A percentile compares a stretch with the other conserved stretches of the same genome.
phyloP scores from a whole-genome alignment of 2,329 filamentous ascomycete species.

The Coniochaeta hoffmannii region DNA sequence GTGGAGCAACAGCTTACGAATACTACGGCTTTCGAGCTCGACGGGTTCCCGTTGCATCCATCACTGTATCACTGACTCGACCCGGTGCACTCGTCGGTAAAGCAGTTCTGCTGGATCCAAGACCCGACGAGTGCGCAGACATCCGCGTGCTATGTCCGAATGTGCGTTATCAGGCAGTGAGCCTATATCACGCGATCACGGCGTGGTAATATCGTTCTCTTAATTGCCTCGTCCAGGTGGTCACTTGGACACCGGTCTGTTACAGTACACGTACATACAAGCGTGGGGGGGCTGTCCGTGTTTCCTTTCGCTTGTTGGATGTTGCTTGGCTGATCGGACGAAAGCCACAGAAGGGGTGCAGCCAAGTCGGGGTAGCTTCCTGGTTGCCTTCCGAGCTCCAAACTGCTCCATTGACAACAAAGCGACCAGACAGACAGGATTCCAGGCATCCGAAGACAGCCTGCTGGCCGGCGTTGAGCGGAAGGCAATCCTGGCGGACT shows the following conservation, averaged over 20 bases:
- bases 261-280: neutral
- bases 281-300: neutral
- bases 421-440: too few species aligned
- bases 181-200: neutral
- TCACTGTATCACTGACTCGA: neutral
- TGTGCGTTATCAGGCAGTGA: neutral
- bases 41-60: neutral
- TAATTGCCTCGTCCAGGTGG: neutral
- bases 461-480: too few species aligned
- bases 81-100: neutral
- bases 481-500: too few species aligned
- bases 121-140: neutral
- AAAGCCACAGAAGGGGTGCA: neutral
- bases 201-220: neutral
- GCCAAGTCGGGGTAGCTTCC: neutral
- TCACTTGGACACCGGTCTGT: neutral
- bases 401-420: too few species aligned
- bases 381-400: too few species aligned
- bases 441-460: too few species aligned
- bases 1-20: neutral
- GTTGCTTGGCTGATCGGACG: neutral
- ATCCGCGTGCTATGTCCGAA: neutral
- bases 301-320: neutral
- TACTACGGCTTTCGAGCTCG: neutral
- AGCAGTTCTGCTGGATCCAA: neutral